Evolutionary conservation across 2,329 filamentous ascomycete genomes (phyloP).

Genomic region (Exserohilum rostratum): DNA sequence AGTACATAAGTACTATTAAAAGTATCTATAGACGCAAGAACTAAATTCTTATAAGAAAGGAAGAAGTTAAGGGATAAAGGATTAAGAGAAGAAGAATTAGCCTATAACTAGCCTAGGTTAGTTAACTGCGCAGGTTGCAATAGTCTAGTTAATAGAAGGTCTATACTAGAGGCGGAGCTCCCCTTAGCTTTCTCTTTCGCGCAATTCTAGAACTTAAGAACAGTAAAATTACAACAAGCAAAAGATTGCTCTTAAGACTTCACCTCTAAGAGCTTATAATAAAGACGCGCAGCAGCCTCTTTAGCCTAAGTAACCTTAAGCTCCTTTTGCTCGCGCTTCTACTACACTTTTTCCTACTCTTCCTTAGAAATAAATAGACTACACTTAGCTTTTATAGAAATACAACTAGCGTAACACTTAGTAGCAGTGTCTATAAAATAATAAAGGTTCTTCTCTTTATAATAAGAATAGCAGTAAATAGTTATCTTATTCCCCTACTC

Average conservation of each 20-base stretch:
- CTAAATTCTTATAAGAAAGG: too few species aligned
- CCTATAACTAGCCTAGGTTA: conserved; percentile 1
- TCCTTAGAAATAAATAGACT: background rate
- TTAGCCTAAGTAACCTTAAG: background rate
- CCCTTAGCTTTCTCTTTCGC: background rate
- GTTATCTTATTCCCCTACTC: background rate
- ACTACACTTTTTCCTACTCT: background rate
- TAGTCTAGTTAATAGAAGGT: background rate
- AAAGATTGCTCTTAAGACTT: background rate
- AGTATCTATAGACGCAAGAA: background rate
- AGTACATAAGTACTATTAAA: background rate
- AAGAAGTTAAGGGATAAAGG: background rate
- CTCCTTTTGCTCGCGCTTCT: background rate
- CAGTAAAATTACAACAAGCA: background rate
- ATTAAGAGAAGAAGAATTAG: background rate
- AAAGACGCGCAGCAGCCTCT: background rate
- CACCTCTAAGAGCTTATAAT: background rate
- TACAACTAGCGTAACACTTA: background rate
- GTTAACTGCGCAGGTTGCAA: background rate
- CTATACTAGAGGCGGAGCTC: background rate
- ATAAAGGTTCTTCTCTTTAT: background rate
- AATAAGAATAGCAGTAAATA: background rate
- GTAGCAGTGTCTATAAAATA: background rate
- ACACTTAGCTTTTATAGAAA: background rate
- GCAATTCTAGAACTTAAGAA: background rate